Evolutionary conservation across 805 yeast species (phyloP).

Genomic region (Sugiyamaella qingdaonensis): DNA sequence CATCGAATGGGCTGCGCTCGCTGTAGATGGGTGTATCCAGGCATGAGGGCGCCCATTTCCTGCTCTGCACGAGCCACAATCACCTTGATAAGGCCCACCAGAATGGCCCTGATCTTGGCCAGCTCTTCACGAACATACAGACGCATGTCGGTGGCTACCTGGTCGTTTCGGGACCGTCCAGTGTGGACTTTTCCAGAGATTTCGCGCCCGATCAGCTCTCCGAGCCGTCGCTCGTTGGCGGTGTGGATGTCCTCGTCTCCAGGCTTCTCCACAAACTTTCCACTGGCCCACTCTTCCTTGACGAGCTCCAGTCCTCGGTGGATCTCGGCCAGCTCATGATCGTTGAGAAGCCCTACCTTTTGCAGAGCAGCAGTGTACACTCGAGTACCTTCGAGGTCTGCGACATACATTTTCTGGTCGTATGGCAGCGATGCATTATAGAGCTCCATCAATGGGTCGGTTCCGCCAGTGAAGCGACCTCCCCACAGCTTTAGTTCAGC

Average conservation of each 20-base stretch:
- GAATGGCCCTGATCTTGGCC: slow-evolving; percentile 48
- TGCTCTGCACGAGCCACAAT: slow-evolving; percentile 70
- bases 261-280: slow-evolving; percentile 64
- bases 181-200: slow-evolving; percentile 98
- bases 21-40: slow-evolving; percentile 98
- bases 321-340: slow-evolving; percentile 70
- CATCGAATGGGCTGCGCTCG: slow-evolving; percentile 99
- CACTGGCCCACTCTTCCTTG: slow-evolving; percentile 74
- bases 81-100: slow-evolving; percentile 60
- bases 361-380: slow-evolving; percentile 86
- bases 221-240: slow-evolving; percentile 95
- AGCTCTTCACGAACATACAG: slow-evolving; percentile 81
- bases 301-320: slow-evolving; percentile 76
- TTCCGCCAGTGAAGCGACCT: slow-evolving; percentile 92
- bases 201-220: slow-evolving; percentile 88
- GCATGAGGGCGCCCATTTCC: slow-evolving; percentile 93
- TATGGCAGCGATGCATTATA: slow-evolving; percentile 97
- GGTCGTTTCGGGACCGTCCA: slow-evolving; percentile 98
- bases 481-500: slow-evolving; percentile 89
- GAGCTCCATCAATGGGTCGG: slow-evolving; percentile 95
- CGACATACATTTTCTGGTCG: slow-evolving; percentile 90
- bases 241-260: slow-evolving; percentile 99
- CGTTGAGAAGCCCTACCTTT: slow-evolving; percentile 69
- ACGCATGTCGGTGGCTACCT: slow-evolving; percentile 99
- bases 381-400: slow-evolving; percentile 89